A percentile compares a stretch with the other conserved stretches of the same genome.
These are phyloP conservation scores for Fusarium tjaetaba DNA, from an alignment of 2,329 filamentous ascomycete species.

Conservation along the genomic window DNA sequence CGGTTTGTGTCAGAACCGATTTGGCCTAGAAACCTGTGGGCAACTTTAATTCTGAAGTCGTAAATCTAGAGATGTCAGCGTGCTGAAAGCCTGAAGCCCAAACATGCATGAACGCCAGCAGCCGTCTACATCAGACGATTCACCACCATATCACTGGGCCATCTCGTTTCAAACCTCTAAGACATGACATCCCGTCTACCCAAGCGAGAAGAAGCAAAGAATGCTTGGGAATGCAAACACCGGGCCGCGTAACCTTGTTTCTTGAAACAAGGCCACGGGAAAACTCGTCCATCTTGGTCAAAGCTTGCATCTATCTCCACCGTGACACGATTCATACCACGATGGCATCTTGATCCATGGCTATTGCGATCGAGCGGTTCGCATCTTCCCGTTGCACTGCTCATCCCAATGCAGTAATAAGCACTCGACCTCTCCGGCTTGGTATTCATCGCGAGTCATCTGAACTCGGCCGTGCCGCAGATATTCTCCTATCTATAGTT, in stretches of 20 bases:
- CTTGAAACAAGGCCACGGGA: conserved; percentile 9
- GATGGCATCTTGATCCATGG: conserved; percentile 4
- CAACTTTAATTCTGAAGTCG: not conserved
- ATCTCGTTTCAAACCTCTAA: not conserved
- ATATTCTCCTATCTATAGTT: not conserved
- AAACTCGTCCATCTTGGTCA: conserved; percentile 6
- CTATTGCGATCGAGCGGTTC: not conserved
- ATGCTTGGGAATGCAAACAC: not conserved
- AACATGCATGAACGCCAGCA: not conserved
- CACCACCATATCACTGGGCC: not conserved
- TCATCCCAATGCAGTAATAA: not conserved
- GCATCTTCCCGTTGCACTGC: not conserved
- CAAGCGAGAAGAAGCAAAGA: not conserved
- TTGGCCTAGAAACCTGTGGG: not conserved
- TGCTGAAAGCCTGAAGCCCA: not conserved
- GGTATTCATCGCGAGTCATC: not conserved
- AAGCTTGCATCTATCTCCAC: not conserved
- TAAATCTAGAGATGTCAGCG: not conserved
- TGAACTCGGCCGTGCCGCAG: conserved; percentile 1
- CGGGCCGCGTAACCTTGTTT: conserved; percentile 7
- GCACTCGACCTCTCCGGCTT: not conserved
- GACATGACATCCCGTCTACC: not conserved
- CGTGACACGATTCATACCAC: not conserved
- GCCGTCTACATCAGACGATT: not conserved
- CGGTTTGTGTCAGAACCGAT: not conserved